Evolutionary conservation across 108 stramenopile genomes (phyloP).

Genomic region (Conticribra weissflogii): DNA sequence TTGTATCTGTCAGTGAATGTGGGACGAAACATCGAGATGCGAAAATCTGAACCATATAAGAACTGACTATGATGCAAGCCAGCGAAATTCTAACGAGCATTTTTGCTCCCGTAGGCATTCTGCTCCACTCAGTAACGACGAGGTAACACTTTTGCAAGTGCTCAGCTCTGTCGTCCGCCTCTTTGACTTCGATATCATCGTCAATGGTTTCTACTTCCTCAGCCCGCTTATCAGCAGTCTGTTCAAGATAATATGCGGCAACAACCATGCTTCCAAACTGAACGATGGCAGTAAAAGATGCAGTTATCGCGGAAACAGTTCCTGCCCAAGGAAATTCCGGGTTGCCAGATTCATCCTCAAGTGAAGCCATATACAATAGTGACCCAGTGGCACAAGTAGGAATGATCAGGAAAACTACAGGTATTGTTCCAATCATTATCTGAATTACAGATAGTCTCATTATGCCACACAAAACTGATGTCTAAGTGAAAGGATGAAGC

Average conservation of each 20-base stretch:
- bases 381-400: slow-evolving; percentile 66
- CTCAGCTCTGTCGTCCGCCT: slow-evolving; percentile 45
- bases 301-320: slow-evolving; percentile 51
- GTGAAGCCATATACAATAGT: slow-evolving; percentile 54
- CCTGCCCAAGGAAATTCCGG: slow-evolving; percentile 53
- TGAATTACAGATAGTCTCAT: slow-evolving; percentile 57
- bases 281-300: slow-evolving; percentile 51
- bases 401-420: slow-evolving; percentile 58
- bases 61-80: slow-evolving; percentile 35
- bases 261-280: slow-evolving; percentile 64
- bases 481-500: slow-evolving; percentile 30
- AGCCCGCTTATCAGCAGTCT: slow-evolving; percentile 26
- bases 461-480: slow-evolving; percentile 66
- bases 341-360: slow-evolving; percentile 38
- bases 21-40: slow-evolving; percentile 37
- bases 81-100: slow-evolving; percentile 28
- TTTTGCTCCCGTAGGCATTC: slow-evolving; percentile 35
- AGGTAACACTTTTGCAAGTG: slow-evolving; percentile 38
- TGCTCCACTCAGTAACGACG: slow-evolving; percentile 47
- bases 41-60: slow-evolving; percentile 63
- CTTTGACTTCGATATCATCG: slow-evolving; percentile 49
- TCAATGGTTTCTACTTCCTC: slow-evolving; percentile 49
- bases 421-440: slow-evolving; percentile 67
- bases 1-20: slow-evolving; percentile 53
- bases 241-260: slow-evolving; percentile 62